phyloP scores from a whole-genome alignment of 2,329 filamentous ascomycete species.

The Trichoderma atroviride region DNA sequence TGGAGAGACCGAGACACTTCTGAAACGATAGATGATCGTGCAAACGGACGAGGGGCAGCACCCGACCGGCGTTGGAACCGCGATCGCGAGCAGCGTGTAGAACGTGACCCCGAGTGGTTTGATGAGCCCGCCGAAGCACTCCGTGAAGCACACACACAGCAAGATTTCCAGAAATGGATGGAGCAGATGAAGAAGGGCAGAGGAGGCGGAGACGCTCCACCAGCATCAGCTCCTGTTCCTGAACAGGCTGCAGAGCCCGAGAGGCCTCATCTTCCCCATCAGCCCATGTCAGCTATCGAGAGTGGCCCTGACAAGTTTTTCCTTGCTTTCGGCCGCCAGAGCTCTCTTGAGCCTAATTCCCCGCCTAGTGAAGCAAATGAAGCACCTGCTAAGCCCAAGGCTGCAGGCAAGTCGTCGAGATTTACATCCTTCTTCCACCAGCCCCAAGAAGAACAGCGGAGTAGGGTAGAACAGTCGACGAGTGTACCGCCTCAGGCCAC shows the following conservation, averaged over 20 bases:
- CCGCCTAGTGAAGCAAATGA: slow-evolving; percentile 47
- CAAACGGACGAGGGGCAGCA: slow-evolving; percentile 45
- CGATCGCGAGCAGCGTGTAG: slow-evolving; percentile 61
- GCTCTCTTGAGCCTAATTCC: slow-evolving; percentile 52
- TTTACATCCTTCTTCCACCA: slow-evolving; percentile 78
- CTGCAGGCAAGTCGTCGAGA: slow-evolving; percentile 69
- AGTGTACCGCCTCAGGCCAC: slow-evolving; percentile 20
- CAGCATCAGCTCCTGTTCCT: slow-evolving; percentile 38
- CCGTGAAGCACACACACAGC: slow-evolving; percentile 73
- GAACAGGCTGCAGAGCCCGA: slow-evolving; percentile 46
- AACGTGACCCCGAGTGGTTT: slow-evolving; percentile 90
- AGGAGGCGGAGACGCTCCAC: slow-evolving; percentile 38
- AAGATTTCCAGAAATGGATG: slow-evolving; percentile 95
- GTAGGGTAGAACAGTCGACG: slow-evolving; percentile 53
- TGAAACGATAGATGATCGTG: slow-evolving; percentile 59
- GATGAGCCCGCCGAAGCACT: slow-evolving; percentile 73
- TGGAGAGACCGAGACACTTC: slow-evolving; percentile 58
- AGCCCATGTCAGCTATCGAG: slow-evolving; percentile 66
- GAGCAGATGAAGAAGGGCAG: slow-evolving; percentile 79
- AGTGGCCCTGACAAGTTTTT: slow-evolving; percentile 79
- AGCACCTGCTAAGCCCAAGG: slow-evolving; percentile 56
- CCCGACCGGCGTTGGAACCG: slow-evolving; percentile 59
- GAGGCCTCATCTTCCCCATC: slow-evolving; percentile 61
- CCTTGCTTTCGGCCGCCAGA: slow-evolving; percentile 50
- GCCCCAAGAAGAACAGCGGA: slow-evolving; percentile 54